phyloP scores from a whole-genome alignment of 1,139 yeast genomes.

The Candida frijolesensis region DNA sequence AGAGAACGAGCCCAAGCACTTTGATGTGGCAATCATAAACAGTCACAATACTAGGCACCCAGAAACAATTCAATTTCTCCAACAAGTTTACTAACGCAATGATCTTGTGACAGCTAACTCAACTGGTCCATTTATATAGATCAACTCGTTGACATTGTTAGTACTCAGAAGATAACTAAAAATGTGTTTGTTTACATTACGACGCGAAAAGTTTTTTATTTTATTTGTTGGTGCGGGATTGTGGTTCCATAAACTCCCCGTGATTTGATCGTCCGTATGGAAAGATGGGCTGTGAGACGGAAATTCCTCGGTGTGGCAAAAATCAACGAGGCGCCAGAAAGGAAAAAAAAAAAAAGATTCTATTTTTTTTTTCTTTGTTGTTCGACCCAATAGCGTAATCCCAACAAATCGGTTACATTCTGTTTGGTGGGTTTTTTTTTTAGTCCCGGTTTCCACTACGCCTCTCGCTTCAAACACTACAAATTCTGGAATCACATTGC shows the following conservation, averaged over 20 bases:
- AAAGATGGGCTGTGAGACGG: neutral
- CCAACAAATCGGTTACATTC: neutral
- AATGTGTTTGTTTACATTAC: neutral
- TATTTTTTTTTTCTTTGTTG: neutral
- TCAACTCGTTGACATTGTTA: neutral
- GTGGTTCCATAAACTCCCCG: neutral
- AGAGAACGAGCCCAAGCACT: neutral
- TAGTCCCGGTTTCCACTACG: neutral
- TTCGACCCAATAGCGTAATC: neutral
- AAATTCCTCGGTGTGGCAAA: neutral
- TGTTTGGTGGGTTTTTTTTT: neutral
- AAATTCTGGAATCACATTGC: neutral
- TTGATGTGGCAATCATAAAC: too few species aligned
- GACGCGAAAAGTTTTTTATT: slow-evolving; percentile 1
- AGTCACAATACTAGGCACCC: too few species aligned
- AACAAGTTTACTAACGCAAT: too few species aligned
- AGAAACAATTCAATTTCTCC: too few species aligned
- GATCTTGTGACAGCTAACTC: too few species aligned
- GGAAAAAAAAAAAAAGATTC: neutral
- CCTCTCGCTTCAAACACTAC: neutral
- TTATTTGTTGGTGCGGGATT: neutral
- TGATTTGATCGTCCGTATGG: too few species aligned
- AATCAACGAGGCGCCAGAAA: too few species aligned
- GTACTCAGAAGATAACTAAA: neutral
- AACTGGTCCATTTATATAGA: too few species aligned